Evolutionary conservation across 805 yeast genomes (phyloP).

Genomic region (Wickerhamiella musiphila): DNA sequence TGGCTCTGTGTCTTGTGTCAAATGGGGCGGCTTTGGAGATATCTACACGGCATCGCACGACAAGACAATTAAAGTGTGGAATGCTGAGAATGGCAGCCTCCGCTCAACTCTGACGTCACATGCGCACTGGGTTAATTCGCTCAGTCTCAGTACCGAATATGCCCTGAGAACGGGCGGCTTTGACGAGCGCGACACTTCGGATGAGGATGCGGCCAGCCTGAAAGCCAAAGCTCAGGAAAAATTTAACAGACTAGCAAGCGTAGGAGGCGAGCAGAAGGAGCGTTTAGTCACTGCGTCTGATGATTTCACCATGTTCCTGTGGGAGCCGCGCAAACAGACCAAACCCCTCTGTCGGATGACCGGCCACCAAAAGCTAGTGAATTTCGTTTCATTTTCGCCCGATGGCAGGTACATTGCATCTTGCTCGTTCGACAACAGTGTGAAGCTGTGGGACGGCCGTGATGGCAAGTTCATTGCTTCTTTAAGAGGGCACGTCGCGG

Average conservation of each 20-base stretch:
- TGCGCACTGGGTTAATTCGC: conserved; percentile 96
- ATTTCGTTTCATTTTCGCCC: conserved; percentile 90
- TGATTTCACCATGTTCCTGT: conserved; percentile 92
- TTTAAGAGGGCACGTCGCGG: conserved; percentile 91
- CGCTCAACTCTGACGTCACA: conserved; percentile 69
- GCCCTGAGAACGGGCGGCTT: conserved; percentile 76
- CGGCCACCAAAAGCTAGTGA: conserved; percentile 92
- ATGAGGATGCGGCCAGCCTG: conserved; percentile 21
- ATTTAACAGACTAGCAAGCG: conserved; percentile 44
- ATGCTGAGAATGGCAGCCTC: conserved; percentile 57
- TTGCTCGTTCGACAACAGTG: conserved; percentile 87
- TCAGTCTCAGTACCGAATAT: conserved; percentile 80
- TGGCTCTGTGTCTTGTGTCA: conserved; percentile 82
- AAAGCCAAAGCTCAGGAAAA: conserved; percentile 41
- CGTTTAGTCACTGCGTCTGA: conserved; percentile 89
- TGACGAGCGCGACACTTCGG: conserved; percentile 42
- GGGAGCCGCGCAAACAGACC: conserved; percentile 72
- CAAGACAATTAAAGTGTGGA: conserved; percentile 87
- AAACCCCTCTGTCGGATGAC: conserved; percentile 91
- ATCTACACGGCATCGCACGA: conserved; percentile 88
- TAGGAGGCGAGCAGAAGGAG: conserved; percentile 43
- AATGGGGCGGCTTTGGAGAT: conserved; percentile 83
- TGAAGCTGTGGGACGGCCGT: conserved; percentile 91
- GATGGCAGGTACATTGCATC: conserved; percentile 84
- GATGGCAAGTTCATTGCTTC: conserved; percentile 82